Evolutionary conservation across 129 eudicot genomes (phyloP).

Genomic region (Apium graveolens): DNA sequence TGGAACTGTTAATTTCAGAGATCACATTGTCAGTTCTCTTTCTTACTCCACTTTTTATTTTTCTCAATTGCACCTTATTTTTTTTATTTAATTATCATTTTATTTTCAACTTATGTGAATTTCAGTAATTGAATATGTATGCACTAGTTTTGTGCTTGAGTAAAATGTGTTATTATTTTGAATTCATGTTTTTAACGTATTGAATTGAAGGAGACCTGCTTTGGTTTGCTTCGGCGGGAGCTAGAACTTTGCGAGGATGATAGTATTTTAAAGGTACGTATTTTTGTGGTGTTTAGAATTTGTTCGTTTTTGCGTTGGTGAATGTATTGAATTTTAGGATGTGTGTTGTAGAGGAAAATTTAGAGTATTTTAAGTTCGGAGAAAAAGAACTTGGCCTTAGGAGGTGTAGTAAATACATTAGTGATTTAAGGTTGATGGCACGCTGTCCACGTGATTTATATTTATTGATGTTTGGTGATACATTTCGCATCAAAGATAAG

Average conservation of each 20-base stretch:
- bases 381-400: no score
- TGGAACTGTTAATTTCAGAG: constrained; percentile 59
- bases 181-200: not conserved
- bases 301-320: not conserved
- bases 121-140: not conserved
- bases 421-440: not conserved
- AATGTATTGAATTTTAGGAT: not conserved
- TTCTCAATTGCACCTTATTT: not conserved
- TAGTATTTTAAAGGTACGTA: constrained; percentile 36
- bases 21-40: constrained; percentile 62
- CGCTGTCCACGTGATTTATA: not conserved
- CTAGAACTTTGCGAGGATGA: constrained; percentile 53
- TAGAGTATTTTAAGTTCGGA: no score
- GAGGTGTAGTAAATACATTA: no score
- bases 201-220: constrained; percentile 66
- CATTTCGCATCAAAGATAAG: not conserved
- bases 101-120: not conserved
- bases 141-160: not conserved
- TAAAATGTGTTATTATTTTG: not conserved
- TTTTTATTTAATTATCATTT: no score
- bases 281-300: not conserved
- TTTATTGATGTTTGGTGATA: not conserved
- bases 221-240: constrained; percentile 75
- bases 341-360: not conserved
- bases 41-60: not conserved